A percentile compares a stretch with the other conserved stretches of the same genome.
These are phyloP conservation scores for Solanum ahanhuiri DNA, from an alignment of 257 asterid genomes.

Conservation along the genomic window DNA sequence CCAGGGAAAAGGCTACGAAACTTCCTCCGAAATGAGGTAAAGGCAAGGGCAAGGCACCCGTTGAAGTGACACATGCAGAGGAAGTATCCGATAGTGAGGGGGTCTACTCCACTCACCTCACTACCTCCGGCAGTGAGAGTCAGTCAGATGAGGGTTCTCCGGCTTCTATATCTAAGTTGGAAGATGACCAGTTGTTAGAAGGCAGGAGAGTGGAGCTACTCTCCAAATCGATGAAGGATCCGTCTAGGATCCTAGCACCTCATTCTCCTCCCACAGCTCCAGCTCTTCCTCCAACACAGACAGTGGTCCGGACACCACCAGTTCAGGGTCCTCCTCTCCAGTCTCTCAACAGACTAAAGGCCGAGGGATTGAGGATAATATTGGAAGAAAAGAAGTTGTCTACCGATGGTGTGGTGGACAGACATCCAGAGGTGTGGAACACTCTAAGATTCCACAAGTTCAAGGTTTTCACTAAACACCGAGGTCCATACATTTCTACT, in stretches of 20 bases:
- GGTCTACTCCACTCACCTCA: background rate
- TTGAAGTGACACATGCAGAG: background rate
- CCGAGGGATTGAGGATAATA: background rate
- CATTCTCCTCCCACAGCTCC: background rate
- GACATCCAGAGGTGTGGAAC: background rate
- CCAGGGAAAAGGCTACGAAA: too few relatives aligned
- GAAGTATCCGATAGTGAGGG: background rate
- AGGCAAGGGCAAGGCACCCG: background rate
- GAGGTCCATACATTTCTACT: background rate
- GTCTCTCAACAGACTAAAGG: background rate
- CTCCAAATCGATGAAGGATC: too few relatives aligned
- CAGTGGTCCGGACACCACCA: background rate
- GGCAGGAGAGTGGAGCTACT: background rate
- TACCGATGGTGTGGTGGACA: background rate
- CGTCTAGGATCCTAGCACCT: background rate
- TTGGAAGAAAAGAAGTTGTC: background rate
- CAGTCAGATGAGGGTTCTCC: too few relatives aligned
- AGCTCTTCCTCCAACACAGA: background rate
- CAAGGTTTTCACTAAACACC: background rate
- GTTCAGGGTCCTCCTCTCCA: background rate
- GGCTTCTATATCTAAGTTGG: rapidly evolving
- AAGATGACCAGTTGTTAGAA: background rate
- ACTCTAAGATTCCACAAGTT: background rate
- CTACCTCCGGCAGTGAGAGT: background rate
- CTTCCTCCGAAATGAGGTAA: too few relatives aligned